phyloP scores from a whole-genome alignment of 345 rosid species.

The Litchi chinensis region DNA sequence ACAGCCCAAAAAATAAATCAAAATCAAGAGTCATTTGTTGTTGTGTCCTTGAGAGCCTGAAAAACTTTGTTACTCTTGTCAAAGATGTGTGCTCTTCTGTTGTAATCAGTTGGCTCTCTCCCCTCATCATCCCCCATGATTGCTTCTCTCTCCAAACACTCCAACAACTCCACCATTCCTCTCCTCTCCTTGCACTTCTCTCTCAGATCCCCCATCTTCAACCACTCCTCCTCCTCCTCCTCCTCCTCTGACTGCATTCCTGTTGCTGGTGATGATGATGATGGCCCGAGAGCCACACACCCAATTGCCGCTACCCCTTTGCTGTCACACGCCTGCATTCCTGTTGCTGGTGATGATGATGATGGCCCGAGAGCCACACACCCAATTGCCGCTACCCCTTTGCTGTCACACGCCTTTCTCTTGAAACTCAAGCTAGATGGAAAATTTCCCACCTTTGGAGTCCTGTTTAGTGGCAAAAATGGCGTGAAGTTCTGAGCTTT shows the following conservation, averaged over 20 bases:
- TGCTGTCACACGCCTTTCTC: background rate
- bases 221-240: slow-evolving; percentile 51
- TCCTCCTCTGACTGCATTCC: slow-evolving; percentile 41
- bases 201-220: slow-evolving; percentile 32
- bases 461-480: background rate
- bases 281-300: slow-evolving; percentile 34
- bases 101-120: slow-evolving; percentile 65
- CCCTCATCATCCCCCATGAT: slow-evolving; percentile 87
- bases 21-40: background rate
- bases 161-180: slow-evolving; percentile 59
- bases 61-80: slow-evolving; percentile 66
- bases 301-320: background rate
- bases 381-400: background rate
- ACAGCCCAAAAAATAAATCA: background rate
- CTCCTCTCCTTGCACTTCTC: slow-evolving; percentile 48
- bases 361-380: slow-evolving; percentile 37
- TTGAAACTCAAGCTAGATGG: slow-evolving; percentile 4
- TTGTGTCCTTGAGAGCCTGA: slow-evolving; percentile 52
- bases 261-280: slow-evolving; percentile 25
- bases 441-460: background rate
- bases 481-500: background rate
- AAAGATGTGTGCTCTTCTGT: slow-evolving; percentile 79
- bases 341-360: slow-evolving; percentile 21
- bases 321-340: slow-evolving; percentile 13
- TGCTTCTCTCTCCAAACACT: slow-evolving; percentile 82